Base-by-base conservation (phyloP, 177 flowering plant species). In the Vitis hybrid region DNA sequence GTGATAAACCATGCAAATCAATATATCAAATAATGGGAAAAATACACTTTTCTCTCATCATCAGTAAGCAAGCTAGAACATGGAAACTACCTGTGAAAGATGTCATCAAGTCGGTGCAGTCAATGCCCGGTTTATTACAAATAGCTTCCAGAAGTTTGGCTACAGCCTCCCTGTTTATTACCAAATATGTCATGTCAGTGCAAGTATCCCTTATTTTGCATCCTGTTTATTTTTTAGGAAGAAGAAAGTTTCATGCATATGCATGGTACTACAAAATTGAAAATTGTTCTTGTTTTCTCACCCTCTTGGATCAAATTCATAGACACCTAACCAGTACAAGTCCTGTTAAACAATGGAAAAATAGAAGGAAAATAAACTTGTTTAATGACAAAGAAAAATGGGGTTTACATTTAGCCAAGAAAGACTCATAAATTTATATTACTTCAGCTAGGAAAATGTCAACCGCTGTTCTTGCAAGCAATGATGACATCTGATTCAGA, bases 221-320 rank as follows among this genome's bases (percentile, higher is more conserved):
- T 39, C 9, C 4, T 39, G 5, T 39, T 39, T 7, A 39, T 6
- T 39, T 39, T 39, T 39, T 39, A 39, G 45, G 45, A 39, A 18
- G 32, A 62, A 14, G 23, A 30, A 21, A 62, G n/a, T 13, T 12
- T 21, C n/a, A 18, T n/a, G 6, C 45, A 0, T 39, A 39, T 39
- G 45, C 45, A 39, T 39, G 62, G 8, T 45, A 18, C 30, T 0
- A 39, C 45, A 4, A 39, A 39, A 39, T 39, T 39, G 45, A 62
- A 12, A 34, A n/a, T 39, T 55, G 51, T 17, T 67, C 58, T 19
- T 39, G 21, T 17, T 63, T 61, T 69, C 85, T 81, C 65, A 91
- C 97, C 87, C 89, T 74, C 70, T 72, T 4, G 90, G 89, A 76
- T 72, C 70, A 66, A 91, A 92, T 74, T 92, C 85, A 56, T 64